Evolutionary conservation across 768 basidiomycete species (phyloP).

Genomic region (Phaffia australis): DNA sequence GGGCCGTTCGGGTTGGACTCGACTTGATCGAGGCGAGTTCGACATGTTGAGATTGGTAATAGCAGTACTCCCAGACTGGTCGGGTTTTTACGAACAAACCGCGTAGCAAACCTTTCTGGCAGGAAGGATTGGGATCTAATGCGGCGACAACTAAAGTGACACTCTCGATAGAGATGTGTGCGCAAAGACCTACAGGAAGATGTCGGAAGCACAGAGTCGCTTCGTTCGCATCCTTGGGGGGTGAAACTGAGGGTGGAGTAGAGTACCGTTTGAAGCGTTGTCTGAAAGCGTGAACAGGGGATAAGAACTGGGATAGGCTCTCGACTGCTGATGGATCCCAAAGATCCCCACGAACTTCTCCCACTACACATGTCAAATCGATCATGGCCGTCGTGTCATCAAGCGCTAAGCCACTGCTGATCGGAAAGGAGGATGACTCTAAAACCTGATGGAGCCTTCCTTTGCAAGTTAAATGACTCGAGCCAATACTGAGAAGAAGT

Average conservation of each 20-base stretch:
- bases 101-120: slow-evolving; percentile 54
- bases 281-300: slow-evolving; percentile 14
- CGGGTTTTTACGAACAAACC: slow-evolving; percentile 54
- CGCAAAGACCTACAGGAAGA: slow-evolving; percentile 50
- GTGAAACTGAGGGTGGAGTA: slow-evolving; percentile 4
- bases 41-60: slow-evolving; percentile 37
- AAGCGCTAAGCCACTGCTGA: slow-evolving; percentile 23
- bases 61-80: slow-evolving; percentile 50
- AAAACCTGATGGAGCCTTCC: neutral
- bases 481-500: neutral
- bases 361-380: slow-evolving; percentile 47
- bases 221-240: slow-evolving; percentile 9
- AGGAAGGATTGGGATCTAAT: slow-evolving; percentile 67
- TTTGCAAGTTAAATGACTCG: neutral
- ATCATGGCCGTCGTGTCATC: slow-evolving; percentile 27
- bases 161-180: slow-evolving; percentile 51
- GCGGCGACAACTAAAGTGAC: slow-evolving; percentile 61
- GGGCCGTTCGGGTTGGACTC: slow-evolving; percentile 30
- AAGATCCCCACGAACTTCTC: slow-evolving; percentile 54
- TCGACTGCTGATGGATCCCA: slow-evolving; percentile 55
- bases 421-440: neutral
- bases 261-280: slow-evolving; percentile 36
- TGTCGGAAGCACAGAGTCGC: slow-evolving; percentile 31
- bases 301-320: slow-evolving; percentile 47
- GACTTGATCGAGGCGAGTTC: slow-evolving; percentile 14